Base-by-base conservation (phyloP, 2,329 filamentous ascomycete genomes). In the Drechslerella coelobrocha region DNA sequence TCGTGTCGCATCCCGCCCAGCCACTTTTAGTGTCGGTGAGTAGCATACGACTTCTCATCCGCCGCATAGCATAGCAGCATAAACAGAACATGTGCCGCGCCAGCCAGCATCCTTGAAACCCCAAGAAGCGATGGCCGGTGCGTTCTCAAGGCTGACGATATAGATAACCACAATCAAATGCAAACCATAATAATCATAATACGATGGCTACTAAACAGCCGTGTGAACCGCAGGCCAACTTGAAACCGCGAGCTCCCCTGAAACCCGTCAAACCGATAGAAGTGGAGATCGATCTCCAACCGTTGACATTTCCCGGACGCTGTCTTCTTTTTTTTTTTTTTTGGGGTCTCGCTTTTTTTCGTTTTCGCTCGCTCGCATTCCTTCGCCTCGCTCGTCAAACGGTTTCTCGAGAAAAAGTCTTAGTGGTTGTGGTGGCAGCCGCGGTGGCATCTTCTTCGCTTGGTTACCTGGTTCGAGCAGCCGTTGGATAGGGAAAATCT, bases 161-260 rank as follows among this genome's bases (percentile, higher is more conserved):
- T n/a, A n/a, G 34, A 39, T 39, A 39, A 39, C 34, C 4, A 39
- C 3, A 39, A 39, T n/a, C n/a, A n/a, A n/a, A n/a, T n/a, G n/a
- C n/a, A 31, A 31, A 6, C 12, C 6, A 12, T 31, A 12, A 45
- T 45, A 8, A 5, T 23, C 14, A 21, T 21, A 19, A 45, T 21
- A 45, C 17, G 41, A 19, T 19, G 41, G 14, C 41, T 19, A 17
- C 41, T 45, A 45, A 45, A 45, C 41, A 45, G 41, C 41, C 34
- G 34, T 39, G 41, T 45, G 41, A 45, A 45, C n/a, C 41, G 41
- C 19, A 45, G 41, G 41, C 10, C 43, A 37, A 9, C 23, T 48
- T 65, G 61, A 52, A 60, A 55, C 62, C 37, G 31, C 56, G 21
- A 57, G 56, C 65, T 69, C 65, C 57, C 65, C 57, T 69, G 65